Conservation (phyloP, 129 eudicot species). For the Centaurea solstitialis region DNA sequence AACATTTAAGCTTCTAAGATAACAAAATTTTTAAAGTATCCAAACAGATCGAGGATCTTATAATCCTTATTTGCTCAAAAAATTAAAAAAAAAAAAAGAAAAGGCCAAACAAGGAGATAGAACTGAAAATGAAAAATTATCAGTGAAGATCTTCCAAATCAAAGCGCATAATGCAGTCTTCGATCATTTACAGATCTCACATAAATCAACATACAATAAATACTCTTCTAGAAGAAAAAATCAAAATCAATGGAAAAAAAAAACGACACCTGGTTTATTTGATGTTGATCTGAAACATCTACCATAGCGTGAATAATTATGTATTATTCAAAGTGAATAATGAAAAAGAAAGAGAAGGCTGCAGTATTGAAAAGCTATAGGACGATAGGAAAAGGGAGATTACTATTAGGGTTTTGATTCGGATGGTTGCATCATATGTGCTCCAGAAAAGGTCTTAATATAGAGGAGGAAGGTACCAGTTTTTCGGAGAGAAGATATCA, state of each 20-base stretch:
- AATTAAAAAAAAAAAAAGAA: too few relatives aligned
- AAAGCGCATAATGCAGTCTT: background rate
- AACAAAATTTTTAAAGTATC: background rate
- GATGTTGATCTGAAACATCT: constrained; percentile 4
- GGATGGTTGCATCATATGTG: background rate
- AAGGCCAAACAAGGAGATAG: too few relatives aligned
- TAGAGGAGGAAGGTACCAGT: background rate
- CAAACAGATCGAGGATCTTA: background rate
- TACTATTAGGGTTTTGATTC: constrained; percentile 3
- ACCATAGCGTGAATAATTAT: too few relatives aligned
- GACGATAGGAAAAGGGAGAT: background rate
- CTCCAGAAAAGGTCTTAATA: constrained; percentile 8
- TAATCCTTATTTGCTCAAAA: background rate
- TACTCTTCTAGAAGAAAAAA: background rate
- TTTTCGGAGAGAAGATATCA: constrained; percentile 7
- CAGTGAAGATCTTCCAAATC: background rate
- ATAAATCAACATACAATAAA: background rate
- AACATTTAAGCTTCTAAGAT: background rate
- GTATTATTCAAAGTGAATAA: too few relatives aligned
- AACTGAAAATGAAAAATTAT: background rate
- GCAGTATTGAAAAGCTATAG: background rate
- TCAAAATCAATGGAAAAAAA: background rate
- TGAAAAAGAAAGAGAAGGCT: background rate
- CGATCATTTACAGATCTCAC: background rate
- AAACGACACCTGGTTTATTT: constrained; percentile 9